Evolutionary conservation across 331 rosid genomes (phyloP).

Genomic region (Spiraea crenata): DNA sequence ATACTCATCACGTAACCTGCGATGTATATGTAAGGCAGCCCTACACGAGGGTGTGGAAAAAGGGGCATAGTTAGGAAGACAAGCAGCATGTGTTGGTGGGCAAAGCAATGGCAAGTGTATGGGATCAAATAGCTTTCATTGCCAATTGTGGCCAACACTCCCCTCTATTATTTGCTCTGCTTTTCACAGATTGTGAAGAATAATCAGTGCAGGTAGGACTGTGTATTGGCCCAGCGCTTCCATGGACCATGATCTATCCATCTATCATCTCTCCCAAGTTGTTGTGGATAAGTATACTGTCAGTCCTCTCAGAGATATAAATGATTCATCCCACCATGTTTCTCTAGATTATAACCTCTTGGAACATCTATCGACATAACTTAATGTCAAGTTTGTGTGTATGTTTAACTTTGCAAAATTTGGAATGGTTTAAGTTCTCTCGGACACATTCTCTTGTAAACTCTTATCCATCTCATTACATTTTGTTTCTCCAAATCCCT

Average conservation of each 20-base stretch:
- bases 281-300: constrained; percentile 16
- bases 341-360: constrained; percentile 2
- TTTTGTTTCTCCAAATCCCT: neutral
- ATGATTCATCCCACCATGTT: constrained; percentile 2
- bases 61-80: constrained; percentile 10
- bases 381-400: constrained; percentile 4
- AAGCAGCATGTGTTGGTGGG: constrained; percentile 26
- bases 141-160: constrained; percentile 24
- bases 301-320: neutral
- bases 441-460: too few relatives aligned
- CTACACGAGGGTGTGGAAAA: neutral
- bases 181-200: constrained; percentile 23
- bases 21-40: too few relatives aligned
- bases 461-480: neutral
- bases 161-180: constrained; percentile 27
- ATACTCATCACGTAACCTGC: too few relatives aligned
- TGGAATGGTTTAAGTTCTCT: neutral
- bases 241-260: constrained; percentile 10
- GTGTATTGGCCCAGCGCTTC: neutral
- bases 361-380: constrained; percentile 4
- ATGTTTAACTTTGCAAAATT: neutral
- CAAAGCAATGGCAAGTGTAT: constrained; percentile 16
- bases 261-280: neutral
- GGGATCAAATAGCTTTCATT: constrained; percentile 17
- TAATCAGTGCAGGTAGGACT: constrained; percentile 16